A percentile compares a stretch with the other conserved stretches of the same genome.
Conservation (phyloP, 2,329 filamentous ascomycete genomes). For the Zymoseptoria passerinii region DNA sequence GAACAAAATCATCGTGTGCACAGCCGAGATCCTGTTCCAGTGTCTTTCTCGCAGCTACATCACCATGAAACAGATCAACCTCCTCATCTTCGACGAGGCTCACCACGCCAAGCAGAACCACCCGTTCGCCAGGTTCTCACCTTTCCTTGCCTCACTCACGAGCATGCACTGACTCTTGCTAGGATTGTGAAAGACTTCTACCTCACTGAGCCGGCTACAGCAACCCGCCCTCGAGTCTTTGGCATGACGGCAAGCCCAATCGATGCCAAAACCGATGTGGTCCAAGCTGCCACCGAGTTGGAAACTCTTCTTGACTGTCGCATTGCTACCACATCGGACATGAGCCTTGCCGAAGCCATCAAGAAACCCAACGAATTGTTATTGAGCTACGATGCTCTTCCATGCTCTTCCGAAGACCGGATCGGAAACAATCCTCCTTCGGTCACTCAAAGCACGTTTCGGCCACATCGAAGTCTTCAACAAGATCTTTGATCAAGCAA, state of each 20-base stretch:
- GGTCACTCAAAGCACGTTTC: slow-evolving; percentile 46
- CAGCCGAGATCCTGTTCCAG: slow-evolving; percentile 74
- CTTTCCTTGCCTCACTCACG: neutral
- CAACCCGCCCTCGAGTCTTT: slow-evolving; percentile 65
- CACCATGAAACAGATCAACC: slow-evolving; percentile 71
- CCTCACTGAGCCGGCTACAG: slow-evolving; percentile 37
- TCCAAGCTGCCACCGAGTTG: slow-evolving; percentile 56
- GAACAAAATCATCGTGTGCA: slow-evolving; percentile 84
- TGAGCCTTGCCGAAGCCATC: slow-evolving; percentile 50
- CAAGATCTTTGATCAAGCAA: slow-evolving; percentile 52
- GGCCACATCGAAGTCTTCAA: slow-evolving; percentile 46
- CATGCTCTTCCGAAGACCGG: slow-evolving; percentile 39
- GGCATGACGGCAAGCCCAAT: slow-evolving; percentile 97
- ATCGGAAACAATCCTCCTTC: slow-evolving; percentile 58
- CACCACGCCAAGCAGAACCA: slow-evolving; percentile 95
- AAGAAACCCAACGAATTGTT: slow-evolving; percentile 53
- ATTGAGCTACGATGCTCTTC: slow-evolving; percentile 47
- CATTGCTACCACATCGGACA: slow-evolving; percentile 68
- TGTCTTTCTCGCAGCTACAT: slow-evolving; percentile 74
- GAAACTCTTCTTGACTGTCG: slow-evolving; percentile 70
- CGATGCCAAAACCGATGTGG: slow-evolving; percentile 68
- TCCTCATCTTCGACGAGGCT: slow-evolving; percentile 91
- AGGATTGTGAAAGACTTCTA: slow-evolving; percentile 86
- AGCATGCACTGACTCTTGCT: slow-evolving; percentile 4
- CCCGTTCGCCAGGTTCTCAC: slow-evolving; percentile 60